A percentile compares a stretch with the other conserved stretches of the same genome.
Conservation (phyloP, 1,284 basidiomycete species). For the Peniophora sp. region DNA sequence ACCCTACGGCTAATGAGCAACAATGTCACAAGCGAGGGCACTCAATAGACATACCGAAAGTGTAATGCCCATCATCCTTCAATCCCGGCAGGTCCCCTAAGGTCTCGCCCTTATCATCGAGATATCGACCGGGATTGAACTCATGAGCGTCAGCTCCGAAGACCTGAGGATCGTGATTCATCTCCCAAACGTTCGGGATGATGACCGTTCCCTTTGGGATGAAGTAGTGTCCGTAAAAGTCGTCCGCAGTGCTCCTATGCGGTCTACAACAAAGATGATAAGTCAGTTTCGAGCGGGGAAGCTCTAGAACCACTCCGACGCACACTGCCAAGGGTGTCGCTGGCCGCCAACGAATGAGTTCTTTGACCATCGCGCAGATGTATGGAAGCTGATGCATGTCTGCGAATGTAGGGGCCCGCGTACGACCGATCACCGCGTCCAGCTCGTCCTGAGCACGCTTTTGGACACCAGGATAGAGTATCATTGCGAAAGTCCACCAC, state of each 20-base stretch:
- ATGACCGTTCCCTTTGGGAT: conserved; percentile 18
- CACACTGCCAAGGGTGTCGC: conserved; percentile 3
- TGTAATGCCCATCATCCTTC: conserved; percentile 19
- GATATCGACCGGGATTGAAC: conserved; percentile 15
- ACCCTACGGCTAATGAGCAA: neutral
- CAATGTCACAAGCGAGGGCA: neutral
- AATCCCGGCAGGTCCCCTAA: conserved; percentile 11
- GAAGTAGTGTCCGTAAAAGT: conserved; percentile 14
- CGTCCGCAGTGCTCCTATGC: conserved; percentile 14
- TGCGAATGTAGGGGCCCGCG: conserved; percentile 21
- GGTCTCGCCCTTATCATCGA: conserved; percentile 13
- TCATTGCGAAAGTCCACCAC: conserved; percentile 21
- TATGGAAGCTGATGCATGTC: conserved; percentile 22
- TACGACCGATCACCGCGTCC: conserved; percentile 20
- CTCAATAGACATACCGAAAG: conserved; percentile 10
- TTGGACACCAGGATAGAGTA: conserved; percentile 20
- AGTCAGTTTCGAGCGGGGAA: neutral
- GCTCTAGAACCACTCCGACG: too few species aligned
- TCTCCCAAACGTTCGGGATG: conserved; percentile 13
- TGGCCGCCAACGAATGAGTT: conserved; percentile 22
- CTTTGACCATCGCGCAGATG: conserved; percentile 21
- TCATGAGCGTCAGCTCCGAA: conserved; percentile 15
- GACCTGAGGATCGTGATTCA: conserved; percentile 10
- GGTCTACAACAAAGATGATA: conserved; percentile 2
- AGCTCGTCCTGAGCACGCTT: conserved; percentile 21